phyloP scores from a whole-genome alignment of 2,329 filamentous ascomycete species.

The Colletotrichum costaricense region DNA sequence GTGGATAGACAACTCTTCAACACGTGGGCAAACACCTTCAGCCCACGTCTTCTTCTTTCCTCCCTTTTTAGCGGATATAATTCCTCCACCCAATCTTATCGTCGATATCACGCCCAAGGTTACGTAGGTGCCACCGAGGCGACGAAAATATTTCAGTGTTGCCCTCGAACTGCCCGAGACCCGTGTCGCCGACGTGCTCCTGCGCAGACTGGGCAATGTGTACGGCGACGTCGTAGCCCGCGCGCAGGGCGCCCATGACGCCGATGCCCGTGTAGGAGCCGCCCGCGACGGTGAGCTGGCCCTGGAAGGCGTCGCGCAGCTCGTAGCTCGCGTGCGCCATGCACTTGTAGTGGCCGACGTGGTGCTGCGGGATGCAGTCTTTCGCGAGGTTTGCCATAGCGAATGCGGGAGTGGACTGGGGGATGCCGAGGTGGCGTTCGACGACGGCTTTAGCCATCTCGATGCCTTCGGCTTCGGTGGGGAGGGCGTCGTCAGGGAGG shows the following conservation, averaged over 20 bases:
- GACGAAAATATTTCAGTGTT: too few species aligned
- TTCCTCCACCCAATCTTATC: slow-evolving; percentile 6
- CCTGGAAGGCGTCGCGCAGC: slow-evolving; percentile 66
- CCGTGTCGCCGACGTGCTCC: slow-evolving; percentile 46
- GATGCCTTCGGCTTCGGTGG: slow-evolving; percentile 73
- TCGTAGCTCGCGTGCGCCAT: slow-evolving; percentile 68
- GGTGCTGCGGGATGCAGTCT: slow-evolving; percentile 92
- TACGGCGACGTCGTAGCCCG: slow-evolving; percentile 57
- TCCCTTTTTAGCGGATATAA: background rate
- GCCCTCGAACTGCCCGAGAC: slow-evolving; percentile 43
- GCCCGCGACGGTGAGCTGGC: slow-evolving; percentile 72
- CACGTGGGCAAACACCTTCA: too few species aligned
- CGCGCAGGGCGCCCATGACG: slow-evolving; percentile 62
- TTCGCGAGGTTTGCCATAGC: slow-evolving; percentile 67
- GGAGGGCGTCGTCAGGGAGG: slow-evolving; percentile 72
- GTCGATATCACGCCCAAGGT: slow-evolving; percentile 21
- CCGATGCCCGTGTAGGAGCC: slow-evolving; percentile 66
- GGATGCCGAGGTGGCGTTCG: slow-evolving; percentile 79
- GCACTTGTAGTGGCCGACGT: slow-evolving; percentile 77
- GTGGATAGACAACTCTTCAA: too few species aligned
- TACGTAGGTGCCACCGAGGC: background rate
- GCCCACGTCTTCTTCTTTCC: background rate
- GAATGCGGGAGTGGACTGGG: slow-evolving; percentile 66
- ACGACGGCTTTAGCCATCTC: slow-evolving; percentile 78
- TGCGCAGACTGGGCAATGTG: slow-evolving; percentile 44